These are phyloP conservation scores for Coemansia guatemalensis DNA, from an alignment of 192 early-diverging fungal species.

Conservation along the genomic window DNA sequence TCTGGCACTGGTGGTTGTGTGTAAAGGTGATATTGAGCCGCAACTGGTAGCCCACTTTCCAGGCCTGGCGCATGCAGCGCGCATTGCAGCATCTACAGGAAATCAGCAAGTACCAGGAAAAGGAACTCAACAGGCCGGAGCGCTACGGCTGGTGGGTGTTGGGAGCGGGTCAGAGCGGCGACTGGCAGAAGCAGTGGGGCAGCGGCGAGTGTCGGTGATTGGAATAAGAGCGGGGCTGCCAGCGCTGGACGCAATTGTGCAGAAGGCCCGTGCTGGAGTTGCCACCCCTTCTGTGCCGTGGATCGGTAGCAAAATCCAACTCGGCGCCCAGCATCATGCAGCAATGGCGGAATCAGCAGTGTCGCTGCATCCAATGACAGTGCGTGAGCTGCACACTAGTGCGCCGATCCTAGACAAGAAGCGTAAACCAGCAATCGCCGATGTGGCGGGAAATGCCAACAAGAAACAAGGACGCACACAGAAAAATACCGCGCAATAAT, in stretches of 20 bases:
- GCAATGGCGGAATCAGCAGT: background rate
- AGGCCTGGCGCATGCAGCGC: constrained; percentile 36
- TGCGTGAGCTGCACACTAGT: constrained; percentile 43
- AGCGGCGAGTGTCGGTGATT: constrained; percentile 34
- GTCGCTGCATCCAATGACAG: constrained; percentile 21
- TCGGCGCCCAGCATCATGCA: no score
- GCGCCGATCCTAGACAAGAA: constrained; percentile 26
- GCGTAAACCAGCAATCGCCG: background rate
- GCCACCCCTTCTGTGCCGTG: constrained; percentile 32
- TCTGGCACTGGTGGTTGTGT: constrained; percentile 41
- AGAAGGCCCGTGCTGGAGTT: constrained; percentile 11
- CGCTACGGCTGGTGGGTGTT: constrained; percentile 36
- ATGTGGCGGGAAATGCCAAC: background rate
- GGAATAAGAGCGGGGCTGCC: constrained; percentile 36
- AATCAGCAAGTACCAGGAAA: background rate
- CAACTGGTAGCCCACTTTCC: constrained; percentile 44
- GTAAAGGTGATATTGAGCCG: constrained; percentile 39
- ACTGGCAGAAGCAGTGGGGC: constrained; percentile 30
- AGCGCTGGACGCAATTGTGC: constrained; percentile 30
- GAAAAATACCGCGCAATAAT: background rate
- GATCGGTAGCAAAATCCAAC: constrained; percentile 16
- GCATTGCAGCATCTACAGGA: background rate
- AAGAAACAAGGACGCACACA: background rate
- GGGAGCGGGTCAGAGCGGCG: constrained; percentile 22
- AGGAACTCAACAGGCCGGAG: background rate